These are phyloP conservation scores for Neurospora sublineolata DNA, from an alignment of 495 filamentous ascomycete species.

Conservation along the genomic window DNA sequence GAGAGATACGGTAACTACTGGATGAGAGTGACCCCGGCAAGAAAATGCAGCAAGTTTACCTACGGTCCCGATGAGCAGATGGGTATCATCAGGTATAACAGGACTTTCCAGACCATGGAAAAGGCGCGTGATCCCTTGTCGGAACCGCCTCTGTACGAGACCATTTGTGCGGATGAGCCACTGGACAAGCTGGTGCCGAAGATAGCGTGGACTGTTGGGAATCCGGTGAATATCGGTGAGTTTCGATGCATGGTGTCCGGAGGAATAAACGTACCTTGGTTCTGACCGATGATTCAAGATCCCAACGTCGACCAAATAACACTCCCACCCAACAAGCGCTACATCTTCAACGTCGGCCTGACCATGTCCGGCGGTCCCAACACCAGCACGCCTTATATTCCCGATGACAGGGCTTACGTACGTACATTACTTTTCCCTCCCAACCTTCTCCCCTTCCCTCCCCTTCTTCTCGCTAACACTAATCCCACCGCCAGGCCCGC, in stretches of 20 bases:
- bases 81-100: constrained; percentile 8
- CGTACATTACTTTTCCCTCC: too few relatives aligned
- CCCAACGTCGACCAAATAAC: neutral
- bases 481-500: too few relatives aligned
- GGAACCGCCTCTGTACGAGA: constrained; percentile 4
- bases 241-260: too few relatives aligned
- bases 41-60: constrained; percentile 1
- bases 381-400: constrained; percentile 2
- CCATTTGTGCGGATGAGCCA: constrained; percentile 6
- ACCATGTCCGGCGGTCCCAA: constrained; percentile 2
- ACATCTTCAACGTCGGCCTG: constrained; percentile 9
- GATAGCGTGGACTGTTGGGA: constrained; percentile 2
- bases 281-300: neutral
- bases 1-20: constrained; percentile 37
- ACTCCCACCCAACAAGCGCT: neutral
- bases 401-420: constrained; percentile 2
- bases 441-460: too few relatives aligned
- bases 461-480: neutral
- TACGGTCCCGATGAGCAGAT: constrained; percentile 10
- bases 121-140: constrained; percentile 2
- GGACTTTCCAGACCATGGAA: neutral
- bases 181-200: constrained; percentile 1
- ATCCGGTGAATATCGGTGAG: constrained; percentile 8
- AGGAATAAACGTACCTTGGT: too few relatives aligned
- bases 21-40: constrained; percentile 11